phyloP scores from a whole-genome alignment of 2,329 filamentous ascomycete genomes.

The Trichophyton mentagrophytes region DNA sequence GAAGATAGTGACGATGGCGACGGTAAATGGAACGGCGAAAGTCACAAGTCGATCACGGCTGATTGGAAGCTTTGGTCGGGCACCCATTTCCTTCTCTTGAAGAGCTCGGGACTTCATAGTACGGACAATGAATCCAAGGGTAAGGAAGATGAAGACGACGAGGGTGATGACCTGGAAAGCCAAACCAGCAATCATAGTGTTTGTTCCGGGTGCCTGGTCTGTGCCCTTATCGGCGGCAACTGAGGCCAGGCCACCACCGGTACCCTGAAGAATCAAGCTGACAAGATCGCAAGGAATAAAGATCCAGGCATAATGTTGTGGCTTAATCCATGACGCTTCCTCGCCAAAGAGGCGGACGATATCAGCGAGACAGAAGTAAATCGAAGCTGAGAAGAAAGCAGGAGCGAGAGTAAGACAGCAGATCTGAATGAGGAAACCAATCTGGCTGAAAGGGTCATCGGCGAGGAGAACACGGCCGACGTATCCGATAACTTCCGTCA shows the following conservation, averaged over 20 bases:
- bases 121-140: constrained; percentile 35
- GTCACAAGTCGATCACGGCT: constrained; percentile 26
- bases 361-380: constrained; percentile 50
- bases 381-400: constrained; percentile 49
- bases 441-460: constrained; percentile 46
- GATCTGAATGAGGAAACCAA: constrained; percentile 54
- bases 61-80: constrained; percentile 7
- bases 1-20: constrained; percentile 36
- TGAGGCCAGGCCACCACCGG: constrained; percentile 28
- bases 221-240: constrained; percentile 16
- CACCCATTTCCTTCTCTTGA: constrained; percentile 3
- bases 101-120: constrained; percentile 9
- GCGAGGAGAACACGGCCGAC: constrained; percentile 46
- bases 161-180: constrained; percentile 49
- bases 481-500: constrained; percentile 51
- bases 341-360: constrained; percentile 29
- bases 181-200: constrained; percentile 55
- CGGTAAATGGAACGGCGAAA: constrained; percentile 26
- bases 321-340: constrained; percentile 30
- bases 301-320: constrained; percentile 25
- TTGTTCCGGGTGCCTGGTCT: constrained; percentile 35
- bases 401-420: constrained; percentile 46
- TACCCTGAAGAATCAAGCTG: constrained; percentile 31
- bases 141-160: constrained; percentile 41
- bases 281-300: constrained; percentile 33